These are phyloP conservation scores for Daldinia bambusicola DNA, from an alignment of 495 filamentous ascomycete species.

Conservation along the genomic window DNA sequence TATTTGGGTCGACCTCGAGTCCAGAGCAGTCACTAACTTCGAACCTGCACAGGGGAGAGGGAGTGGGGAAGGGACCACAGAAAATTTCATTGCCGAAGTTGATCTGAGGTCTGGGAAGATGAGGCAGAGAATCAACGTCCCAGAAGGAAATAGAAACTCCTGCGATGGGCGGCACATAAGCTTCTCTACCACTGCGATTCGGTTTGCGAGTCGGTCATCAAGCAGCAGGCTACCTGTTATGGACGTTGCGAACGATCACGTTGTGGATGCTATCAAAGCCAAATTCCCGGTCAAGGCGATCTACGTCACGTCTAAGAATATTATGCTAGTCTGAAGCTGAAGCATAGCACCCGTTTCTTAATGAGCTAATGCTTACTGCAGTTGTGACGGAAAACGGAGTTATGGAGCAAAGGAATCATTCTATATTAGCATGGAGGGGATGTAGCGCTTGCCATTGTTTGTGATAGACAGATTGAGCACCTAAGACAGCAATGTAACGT, in stretches of 20 bases:
- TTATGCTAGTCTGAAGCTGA: slow-evolving; percentile 33
- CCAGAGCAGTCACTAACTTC: slow-evolving; percentile 38
- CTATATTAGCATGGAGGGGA: slow-evolving; percentile 17
- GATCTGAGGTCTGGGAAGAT: slow-evolving; percentile 43
- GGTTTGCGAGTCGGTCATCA: slow-evolving; percentile 42
- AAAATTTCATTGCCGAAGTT: slow-evolving; percentile 44
- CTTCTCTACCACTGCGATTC: slow-evolving; percentile 42
- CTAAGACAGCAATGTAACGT: slow-evolving; percentile 14
- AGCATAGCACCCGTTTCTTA: no score
- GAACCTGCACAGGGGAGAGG: slow-evolving; percentile 29
- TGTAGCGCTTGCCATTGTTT: background rate
- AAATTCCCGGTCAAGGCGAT: slow-evolving; percentile 37
- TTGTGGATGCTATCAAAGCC: slow-evolving; percentile 32
- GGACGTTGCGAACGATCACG: slow-evolving; percentile 34
- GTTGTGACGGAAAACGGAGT: slow-evolving; percentile 11
- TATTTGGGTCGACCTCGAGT: slow-evolving; percentile 40
- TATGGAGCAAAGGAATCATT: background rate
- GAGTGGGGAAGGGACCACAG: slow-evolving; percentile 26
- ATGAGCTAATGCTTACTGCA: background rate
- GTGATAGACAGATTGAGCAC: slow-evolving; percentile 2
- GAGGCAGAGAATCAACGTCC: slow-evolving; percentile 41
- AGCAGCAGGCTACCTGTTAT: slow-evolving; percentile 41
- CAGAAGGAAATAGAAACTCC: slow-evolving; percentile 35
- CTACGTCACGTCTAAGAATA: slow-evolving; percentile 41
- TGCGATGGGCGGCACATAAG: slow-evolving; percentile 40